These are phyloP conservation scores for Erythrophleum ivorense DNA, from an alignment of 331 rosid genomes.

Conservation along the genomic window DNA sequence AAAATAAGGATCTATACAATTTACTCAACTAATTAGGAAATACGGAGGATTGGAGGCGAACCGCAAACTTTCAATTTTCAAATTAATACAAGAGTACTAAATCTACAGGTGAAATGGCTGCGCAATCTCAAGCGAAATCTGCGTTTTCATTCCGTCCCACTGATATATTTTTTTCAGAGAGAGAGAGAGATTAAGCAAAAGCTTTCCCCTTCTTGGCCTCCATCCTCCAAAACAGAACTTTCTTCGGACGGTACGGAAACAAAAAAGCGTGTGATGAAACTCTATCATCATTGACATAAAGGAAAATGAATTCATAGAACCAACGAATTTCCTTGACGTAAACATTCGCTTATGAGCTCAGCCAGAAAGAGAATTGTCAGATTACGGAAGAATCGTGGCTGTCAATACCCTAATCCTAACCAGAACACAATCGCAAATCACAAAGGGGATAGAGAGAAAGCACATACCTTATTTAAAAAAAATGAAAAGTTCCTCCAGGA, in stretches of 20 bases:
- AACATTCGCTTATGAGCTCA: background rate
- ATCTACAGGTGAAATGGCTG: background rate
- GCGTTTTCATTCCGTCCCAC: background rate
- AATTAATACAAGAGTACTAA: background rate
- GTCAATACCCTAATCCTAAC: background rate
- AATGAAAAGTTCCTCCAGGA: slow-evolving; percentile 11
- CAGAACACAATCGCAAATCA: slow-evolving; percentile 1
- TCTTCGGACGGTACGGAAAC: background rate
- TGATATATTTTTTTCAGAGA: background rate
- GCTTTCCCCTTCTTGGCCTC: background rate
- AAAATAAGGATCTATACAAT: no score
- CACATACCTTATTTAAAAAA: slow-evolving; percentile 14
- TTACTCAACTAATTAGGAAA: no score
- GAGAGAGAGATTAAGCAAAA: background rate
- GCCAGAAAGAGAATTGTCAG: background rate
- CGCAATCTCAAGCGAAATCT: background rate
- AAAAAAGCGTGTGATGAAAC: background rate
- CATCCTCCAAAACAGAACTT: background rate
- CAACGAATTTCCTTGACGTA: background rate
- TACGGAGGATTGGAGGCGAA: background rate
- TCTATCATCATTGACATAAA: background rate
- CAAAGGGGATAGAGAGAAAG: background rate
- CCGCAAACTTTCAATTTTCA: no score
- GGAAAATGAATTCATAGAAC: background rate
- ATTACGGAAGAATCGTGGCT: background rate